phyloP scores from a whole-genome alignment of 331 rosid species.

The Pyrus hybrid region DNA sequence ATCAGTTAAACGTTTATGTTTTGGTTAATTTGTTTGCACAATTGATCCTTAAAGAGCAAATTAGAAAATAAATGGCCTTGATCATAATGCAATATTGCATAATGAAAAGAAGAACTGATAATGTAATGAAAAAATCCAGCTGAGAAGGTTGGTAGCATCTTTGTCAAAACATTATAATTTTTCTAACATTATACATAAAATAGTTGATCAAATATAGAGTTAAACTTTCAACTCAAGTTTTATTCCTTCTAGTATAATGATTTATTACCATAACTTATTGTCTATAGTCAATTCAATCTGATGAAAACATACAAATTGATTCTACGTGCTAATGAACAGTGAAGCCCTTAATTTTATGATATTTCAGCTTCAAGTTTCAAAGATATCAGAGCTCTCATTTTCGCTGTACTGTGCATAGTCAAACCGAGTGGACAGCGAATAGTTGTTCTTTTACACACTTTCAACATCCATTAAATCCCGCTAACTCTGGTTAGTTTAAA shows the following conservation, averaged over 20 bases:
- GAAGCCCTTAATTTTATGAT: too few relatives aligned
- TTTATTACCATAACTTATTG: too few relatives aligned
- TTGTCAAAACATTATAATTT: too few relatives aligned
- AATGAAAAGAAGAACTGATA: not conserved
- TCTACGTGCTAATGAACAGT: not conserved
- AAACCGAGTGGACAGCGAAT: constrained; percentile 8
- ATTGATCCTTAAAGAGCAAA: not conserved
- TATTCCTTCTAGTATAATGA: too few relatives aligned
- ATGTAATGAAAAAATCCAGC: not conserved
- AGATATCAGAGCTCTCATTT: not conserved
- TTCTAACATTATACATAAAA: not conserved
- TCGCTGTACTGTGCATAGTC: not conserved
- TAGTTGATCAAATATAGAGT: not conserved
- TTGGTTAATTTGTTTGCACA: not conserved
- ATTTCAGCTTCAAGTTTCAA: too few relatives aligned
- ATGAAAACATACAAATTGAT: not conserved
- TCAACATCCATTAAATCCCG: constrained; percentile 11
- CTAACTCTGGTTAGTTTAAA: not conserved
- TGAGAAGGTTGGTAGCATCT: not conserved
- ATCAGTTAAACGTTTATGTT: not conserved
- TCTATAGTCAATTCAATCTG: not conserved
- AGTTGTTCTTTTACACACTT: not conserved
- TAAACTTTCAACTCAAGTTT: not conserved
- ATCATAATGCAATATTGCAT: not conserved
- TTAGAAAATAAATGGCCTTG: too few relatives aligned